Evolutionary conservation across 1,284 basidiomycete genomes (phyloP), one percentile per base, ranked within the genome.

Genomic region (Somion occarium): DNA sequence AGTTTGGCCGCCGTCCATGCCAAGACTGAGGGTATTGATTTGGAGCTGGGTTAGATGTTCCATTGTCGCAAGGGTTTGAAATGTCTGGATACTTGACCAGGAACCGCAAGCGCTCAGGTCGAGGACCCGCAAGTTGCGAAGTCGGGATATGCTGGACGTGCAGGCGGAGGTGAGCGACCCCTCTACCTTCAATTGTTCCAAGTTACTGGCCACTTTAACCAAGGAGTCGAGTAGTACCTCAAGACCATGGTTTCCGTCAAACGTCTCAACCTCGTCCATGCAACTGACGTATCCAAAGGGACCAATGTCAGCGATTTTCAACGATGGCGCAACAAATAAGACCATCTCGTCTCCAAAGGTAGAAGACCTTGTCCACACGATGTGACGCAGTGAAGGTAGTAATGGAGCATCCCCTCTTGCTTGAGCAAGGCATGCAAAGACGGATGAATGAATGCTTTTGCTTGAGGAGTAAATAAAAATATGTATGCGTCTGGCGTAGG

Each of bases 401-500:
- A 55, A 18, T 11, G 45, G 42, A 11, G 9, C 2, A 2, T 24
- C 46, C 15, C 22, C 23, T 22, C 20, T 38, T 42, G 11, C 24
- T 15, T 24, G 5, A 19, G 23, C 20, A 22, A 55, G 46, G 27
- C 27, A 22, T 19, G 18, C 13, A 27, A 42, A 55, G 5, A 52
- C 53, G 4, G 41, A 44, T 2, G 53, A 38, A 34, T 44, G 42
- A 3, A 52, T 38, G n/a, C 37, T 25, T 9, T 25, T 11, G n/a
- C 48, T 38, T 3, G n/a, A 5, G 13, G 27, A n/a, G 37, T 52
- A 49, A 5, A 26, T 24, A 11, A 52, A 38, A 3, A 20, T 23
- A 5, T 48, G 41, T 25, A 55, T 55, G 2, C 51, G 50, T 18
- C 3, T 22, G 18, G 54, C 41, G 30, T 55, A 55, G 11, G 20